Conservation (phyloP, 495 filamentous ascomycete species). For the Neurospora discreta region DNA sequence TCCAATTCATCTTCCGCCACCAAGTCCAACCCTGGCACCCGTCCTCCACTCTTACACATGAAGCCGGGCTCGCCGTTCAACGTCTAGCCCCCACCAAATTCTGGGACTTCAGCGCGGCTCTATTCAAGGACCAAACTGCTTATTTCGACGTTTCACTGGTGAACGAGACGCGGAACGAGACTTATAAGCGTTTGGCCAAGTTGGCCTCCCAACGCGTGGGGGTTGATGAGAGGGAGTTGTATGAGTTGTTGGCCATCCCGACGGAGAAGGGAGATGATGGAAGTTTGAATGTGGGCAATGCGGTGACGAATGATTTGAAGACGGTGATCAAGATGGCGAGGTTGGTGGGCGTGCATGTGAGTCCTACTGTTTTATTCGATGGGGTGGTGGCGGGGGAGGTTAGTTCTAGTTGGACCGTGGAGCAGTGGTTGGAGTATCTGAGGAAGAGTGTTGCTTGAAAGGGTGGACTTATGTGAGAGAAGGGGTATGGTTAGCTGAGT, state of each 20-base stretch:
- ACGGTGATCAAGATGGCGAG: slow-evolving; percentile 69
- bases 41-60: slow-evolving; percentile 74
- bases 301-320: slow-evolving; percentile 76
- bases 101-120: slow-evolving; percentile 60
- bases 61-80: slow-evolving; percentile 72
- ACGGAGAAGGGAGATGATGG: slow-evolving; percentile 53
- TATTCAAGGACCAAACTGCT: slow-evolving; percentile 59
- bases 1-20: slow-evolving; percentile 73
- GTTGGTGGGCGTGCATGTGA: slow-evolving; percentile 73
- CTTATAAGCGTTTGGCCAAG: slow-evolving; percentile 66
- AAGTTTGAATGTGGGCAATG: slow-evolving; percentile 63
- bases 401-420: slow-evolving; percentile 60
- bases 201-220: slow-evolving; percentile 52
- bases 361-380: slow-evolving; percentile 81
- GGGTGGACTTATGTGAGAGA: neutral
- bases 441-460: slow-evolving; percentile 57
- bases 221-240: slow-evolving; percentile 53
- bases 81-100: slow-evolving; percentile 56
- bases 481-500: neutral
- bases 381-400: slow-evolving; percentile 71
- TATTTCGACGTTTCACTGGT: slow-evolving; percentile 79
- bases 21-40: slow-evolving; percentile 97
- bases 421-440: slow-evolving; percentile 82
- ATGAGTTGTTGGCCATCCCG: slow-evolving; percentile 50
- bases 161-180: slow-evolving; percentile 70